A percentile compares a stretch with the other conserved stretches of the same genome.
phyloP scores from a whole-genome alignment of 108 stramenopile species.

The Fragilariopsis cylindrus region DNA sequence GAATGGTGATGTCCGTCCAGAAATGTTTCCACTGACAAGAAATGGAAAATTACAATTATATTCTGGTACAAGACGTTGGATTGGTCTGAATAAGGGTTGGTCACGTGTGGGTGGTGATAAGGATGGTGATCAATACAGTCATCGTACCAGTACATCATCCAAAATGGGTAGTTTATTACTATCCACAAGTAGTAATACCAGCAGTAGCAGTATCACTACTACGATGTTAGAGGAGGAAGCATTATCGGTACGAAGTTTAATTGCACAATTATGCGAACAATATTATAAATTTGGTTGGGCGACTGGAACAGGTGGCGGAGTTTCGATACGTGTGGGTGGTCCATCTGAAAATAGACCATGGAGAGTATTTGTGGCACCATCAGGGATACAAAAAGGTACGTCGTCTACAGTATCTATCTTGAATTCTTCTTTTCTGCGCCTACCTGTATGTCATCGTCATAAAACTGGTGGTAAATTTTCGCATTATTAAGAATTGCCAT shows the following conservation, averaged over 20 bases:
- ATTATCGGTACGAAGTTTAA: constrained; percentile 52
- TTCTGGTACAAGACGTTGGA: constrained; percentile 72
- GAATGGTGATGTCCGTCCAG: constrained; percentile 60
- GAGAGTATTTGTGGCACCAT: constrained; percentile 93
- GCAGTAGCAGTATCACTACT: neutral
- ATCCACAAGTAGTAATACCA: neutral
- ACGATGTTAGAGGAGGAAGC: constrained; percentile 44
- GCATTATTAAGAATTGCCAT: too few relatives aligned
- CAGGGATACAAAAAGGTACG: constrained; percentile 86
- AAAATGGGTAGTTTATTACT: neutral
- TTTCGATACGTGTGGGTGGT: constrained; percentile 84
- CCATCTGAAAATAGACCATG: constrained; percentile 58
- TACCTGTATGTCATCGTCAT: too few relatives aligned
- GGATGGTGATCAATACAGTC: constrained; percentile 39
- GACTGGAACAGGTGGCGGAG: constrained; percentile 93
- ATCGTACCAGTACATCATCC: neutral
- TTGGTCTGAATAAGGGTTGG: constrained; percentile 63
- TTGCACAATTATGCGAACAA: constrained; percentile 82
- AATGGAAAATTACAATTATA: constrained; percentile 69
- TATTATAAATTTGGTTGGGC: constrained; percentile 93
- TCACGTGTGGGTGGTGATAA: constrained; percentile 59
- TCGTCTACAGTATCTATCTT: neutral
- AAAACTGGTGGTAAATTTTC: too few relatives aligned
- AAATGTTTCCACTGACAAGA: constrained; percentile 61
- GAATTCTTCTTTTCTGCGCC: neutral